Percentiles rank a stretch among this genome's conserved stretches.
Conservation (phyloP, 768 basidiomycete genomes). For the Boletus rubropictus region DNA sequence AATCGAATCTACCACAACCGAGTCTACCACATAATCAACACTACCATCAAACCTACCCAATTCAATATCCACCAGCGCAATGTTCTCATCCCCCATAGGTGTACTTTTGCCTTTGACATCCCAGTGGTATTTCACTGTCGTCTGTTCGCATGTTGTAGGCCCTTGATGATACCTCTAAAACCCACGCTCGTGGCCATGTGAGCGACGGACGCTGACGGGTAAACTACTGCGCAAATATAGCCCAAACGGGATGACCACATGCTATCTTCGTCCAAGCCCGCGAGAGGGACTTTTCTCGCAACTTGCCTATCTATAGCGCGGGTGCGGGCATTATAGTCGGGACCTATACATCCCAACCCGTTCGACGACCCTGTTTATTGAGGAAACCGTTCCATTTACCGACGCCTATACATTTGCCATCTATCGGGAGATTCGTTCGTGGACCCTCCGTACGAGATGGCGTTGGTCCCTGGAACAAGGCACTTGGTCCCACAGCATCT, state of each 20-base stretch:
- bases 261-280: not conserved
- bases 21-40: constrained; percentile 8
- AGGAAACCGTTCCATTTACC: not conserved
- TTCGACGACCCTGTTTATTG: not conserved
- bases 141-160: not conserved
- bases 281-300: not conserved
- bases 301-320: not conserved
- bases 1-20: constrained; percentile 2
- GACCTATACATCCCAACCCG: not conserved
- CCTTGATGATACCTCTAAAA: not conserved
- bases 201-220: not conserved
- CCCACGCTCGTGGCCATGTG: not conserved
- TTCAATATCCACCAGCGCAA: constrained; percentile 10
- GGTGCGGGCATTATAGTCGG: not conserved
- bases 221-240: not conserved
- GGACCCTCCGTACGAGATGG: not conserved
- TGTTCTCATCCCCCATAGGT: constrained; percentile 17
- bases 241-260: not conserved
- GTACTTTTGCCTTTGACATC: not conserved
- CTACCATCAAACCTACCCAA: constrained; percentile 5
- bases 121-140: not conserved
- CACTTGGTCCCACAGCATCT: not conserved
- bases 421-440: not conserved
- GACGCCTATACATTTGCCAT: not conserved
- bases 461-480: not conserved